Evolutionary conservation across 2,329 filamentous ascomycete genomes (phyloP).

Genomic region (Exophiala oligosperma): DNA sequence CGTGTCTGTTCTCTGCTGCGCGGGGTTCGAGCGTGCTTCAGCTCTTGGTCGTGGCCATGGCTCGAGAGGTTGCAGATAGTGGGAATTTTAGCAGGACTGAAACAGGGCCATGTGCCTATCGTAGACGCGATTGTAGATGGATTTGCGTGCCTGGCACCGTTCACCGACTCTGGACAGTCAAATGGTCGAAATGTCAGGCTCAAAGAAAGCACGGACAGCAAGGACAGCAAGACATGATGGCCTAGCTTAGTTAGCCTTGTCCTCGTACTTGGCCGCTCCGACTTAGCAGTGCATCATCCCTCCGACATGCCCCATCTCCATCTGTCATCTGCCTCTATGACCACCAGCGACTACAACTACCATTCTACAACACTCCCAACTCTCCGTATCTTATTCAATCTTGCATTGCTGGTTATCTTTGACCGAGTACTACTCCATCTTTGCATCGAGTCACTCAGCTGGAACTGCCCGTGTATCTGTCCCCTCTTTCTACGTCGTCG

Average conservation of each 20-base stretch:
- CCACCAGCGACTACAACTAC: background rate
- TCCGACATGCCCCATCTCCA: background rate
- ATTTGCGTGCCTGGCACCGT: background rate
- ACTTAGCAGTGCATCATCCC: background rate
- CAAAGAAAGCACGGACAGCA: background rate
- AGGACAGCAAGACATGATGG: background rate
- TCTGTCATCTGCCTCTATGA: constrained; percentile 1
- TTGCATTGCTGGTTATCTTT: background rate
- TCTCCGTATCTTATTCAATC: background rate
- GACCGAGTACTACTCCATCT: background rate
- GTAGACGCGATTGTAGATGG: background rate
- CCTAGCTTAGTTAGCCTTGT: background rate
- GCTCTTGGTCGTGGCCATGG: too few relatives aligned
- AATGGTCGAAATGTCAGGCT: background rate
- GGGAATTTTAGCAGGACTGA: background rate
- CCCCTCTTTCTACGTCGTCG: background rate
- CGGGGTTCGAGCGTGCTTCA: too few relatives aligned
- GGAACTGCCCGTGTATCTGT: background rate
- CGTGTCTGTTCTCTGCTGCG: too few relatives aligned
- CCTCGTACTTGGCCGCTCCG: background rate
- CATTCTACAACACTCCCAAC: background rate
- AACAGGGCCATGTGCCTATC: background rate
- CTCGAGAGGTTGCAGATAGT: too few relatives aligned
- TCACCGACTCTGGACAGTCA: background rate
- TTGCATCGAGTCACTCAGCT: background rate